Evolutionary conservation across 352 stramenopile species (phyloP).

Genomic region (Globisporangium canariense): DNA sequence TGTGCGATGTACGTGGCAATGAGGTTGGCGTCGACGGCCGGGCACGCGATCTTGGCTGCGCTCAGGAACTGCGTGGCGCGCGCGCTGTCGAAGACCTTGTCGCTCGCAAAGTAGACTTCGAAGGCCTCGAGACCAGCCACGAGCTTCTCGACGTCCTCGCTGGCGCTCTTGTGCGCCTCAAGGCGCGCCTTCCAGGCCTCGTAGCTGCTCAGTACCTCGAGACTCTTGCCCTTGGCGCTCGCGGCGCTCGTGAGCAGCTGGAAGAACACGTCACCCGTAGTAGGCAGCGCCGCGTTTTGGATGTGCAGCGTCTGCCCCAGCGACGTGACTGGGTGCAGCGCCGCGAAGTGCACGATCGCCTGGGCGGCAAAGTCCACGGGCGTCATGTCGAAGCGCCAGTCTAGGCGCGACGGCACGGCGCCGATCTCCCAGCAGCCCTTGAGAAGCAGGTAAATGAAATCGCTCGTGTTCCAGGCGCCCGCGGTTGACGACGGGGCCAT

Average conservation of each 20-base stretch:
- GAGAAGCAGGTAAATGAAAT: conserved; percentile 90
- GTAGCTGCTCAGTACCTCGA: conserved; percentile 32
- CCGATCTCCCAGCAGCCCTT: conserved; percentile 67
- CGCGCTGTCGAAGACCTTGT: conserved; percentile 60
- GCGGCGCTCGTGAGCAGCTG: conserved; percentile 24
- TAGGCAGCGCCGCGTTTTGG: conserved; percentile 47
- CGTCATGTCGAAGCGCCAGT: conserved; percentile 91
- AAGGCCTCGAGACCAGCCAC: conserved; percentile 59
- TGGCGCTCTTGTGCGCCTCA: conserved; percentile 22
- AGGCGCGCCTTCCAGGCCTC: conserved; percentile 37
- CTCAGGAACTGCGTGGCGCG: conserved; percentile 45
- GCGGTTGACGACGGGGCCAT: conserved; percentile 68
- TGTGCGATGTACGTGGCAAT: conserved; percentile 38
- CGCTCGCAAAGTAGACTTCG: conserved; percentile 57
- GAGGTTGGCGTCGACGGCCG: conserved; percentile 34
- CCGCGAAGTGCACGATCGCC: conserved; percentile 80
- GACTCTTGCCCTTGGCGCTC: conserved; percentile 19
- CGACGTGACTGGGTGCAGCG: conserved; percentile 41
- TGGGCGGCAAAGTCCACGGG: conserved; percentile 89
- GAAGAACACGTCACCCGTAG: conserved; percentile 53
- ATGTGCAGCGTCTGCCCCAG: conserved; percentile 75
- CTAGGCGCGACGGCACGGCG: conserved; percentile 49
- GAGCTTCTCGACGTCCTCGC: conserved; percentile 52
- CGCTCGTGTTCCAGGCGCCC: conserved; percentile 81
- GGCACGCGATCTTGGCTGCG: conserved; percentile 36